phyloP scores from a whole-genome alignment of 441 rosid genomes.

The Pelargonium cotyledonis region DNA sequence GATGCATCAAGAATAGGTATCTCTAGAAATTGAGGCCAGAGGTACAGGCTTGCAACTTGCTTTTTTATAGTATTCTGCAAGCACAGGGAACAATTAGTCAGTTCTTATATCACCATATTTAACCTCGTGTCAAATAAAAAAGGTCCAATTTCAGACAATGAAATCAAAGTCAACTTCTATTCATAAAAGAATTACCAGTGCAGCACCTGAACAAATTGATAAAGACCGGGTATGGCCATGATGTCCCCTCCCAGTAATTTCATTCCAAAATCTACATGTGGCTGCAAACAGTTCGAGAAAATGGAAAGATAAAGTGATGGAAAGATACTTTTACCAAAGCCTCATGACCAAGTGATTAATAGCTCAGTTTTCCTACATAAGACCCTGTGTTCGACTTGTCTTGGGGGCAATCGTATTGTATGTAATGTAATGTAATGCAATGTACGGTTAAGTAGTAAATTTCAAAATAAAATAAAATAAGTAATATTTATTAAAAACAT shows the following conservation, averaged over 20 bases:
- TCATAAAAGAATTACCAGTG: constrained; percentile 33
- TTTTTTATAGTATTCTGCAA: constrained; percentile 62
- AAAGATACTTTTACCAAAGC: too few species aligned
- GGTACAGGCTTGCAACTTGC: constrained; percentile 58
- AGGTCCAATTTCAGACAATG: not conserved
- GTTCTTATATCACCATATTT: not conserved
- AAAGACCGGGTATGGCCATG: constrained; percentile 90
- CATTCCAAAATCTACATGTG: constrained; percentile 81
- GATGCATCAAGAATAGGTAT: constrained; percentile 70
- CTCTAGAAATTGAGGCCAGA: constrained; percentile 75
- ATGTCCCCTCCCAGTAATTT: constrained; percentile 80
- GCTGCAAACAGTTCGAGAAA: constrained; percentile 41
- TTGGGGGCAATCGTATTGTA: too few species aligned
- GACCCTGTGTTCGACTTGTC: too few species aligned
- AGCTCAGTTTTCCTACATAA: too few species aligned
- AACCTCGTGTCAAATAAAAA: not conserved
- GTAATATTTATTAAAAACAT: not conserved
- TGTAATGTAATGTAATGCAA: too few species aligned
- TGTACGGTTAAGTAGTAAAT: too few species aligned
- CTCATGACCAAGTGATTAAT: too few species aligned
- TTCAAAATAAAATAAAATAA: not conserved
- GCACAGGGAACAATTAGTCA: constrained; percentile 11
- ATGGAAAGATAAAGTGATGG: not conserved
- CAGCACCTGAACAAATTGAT: constrained; percentile 82
- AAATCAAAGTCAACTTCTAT: constrained; percentile 7